These are phyloP conservation scores for Starmerella apicola DNA, from an alignment of 805 yeast species.

Conservation along the genomic window DNA sequence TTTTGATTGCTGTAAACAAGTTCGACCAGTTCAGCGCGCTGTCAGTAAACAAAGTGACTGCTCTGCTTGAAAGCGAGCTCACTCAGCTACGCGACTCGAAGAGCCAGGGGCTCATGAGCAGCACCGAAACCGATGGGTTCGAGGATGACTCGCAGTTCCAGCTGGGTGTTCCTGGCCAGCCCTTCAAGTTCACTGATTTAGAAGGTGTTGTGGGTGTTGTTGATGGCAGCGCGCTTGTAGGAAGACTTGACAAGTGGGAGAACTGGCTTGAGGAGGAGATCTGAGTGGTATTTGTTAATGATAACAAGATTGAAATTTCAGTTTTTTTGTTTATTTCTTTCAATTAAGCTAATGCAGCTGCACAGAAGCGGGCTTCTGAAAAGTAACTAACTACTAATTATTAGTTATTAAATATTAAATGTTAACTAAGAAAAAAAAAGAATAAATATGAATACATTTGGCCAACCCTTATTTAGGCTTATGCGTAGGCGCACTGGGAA, in stretches of 20 bases:
- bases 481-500: constrained; percentile 29
- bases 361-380: too few relatives aligned
- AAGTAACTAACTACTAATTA: too few relatives aligned
- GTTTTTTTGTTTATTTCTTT: too few relatives aligned
- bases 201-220: constrained; percentile 53
- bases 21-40: constrained; percentile 73
- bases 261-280: constrained; percentile 79
- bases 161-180: constrained; percentile 29
- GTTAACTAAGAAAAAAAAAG: too few relatives aligned
- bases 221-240: constrained; percentile 59
- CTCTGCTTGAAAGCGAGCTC: constrained; percentile 52
- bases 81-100: constrained; percentile 40
- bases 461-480: constrained; percentile 11
- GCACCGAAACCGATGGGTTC: constrained; percentile 26
- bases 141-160: constrained; percentile 36
- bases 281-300: too few relatives aligned
- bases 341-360: too few relatives aligned
- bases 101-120: constrained; percentile 32
- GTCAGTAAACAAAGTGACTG: constrained; percentile 49
- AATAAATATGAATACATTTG: too few relatives aligned
- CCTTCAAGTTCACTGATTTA: constrained; percentile 51
- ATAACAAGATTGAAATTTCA: too few relatives aligned
- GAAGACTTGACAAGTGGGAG: constrained; percentile 47
- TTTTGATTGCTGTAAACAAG: constrained; percentile 73
- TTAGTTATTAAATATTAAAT: too few relatives aligned